A percentile compares a stretch with the other conserved stretches of the same genome.
Conservation (phyloP, 2,329 filamentous ascomycete species). For the Phoma herbarum region DNA sequence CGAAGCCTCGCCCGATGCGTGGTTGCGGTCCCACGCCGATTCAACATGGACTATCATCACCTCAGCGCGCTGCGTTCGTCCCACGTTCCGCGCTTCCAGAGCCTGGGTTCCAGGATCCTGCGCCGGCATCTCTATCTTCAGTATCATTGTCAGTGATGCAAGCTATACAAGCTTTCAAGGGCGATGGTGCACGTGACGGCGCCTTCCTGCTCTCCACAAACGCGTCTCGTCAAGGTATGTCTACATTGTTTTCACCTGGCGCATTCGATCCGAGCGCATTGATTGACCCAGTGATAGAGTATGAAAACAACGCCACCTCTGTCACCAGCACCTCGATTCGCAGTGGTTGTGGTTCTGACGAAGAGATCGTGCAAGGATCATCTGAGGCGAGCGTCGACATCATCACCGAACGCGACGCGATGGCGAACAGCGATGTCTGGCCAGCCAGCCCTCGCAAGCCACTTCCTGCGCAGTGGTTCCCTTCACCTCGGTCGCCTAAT, state of each 20-base stretch:
- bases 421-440: background rate
- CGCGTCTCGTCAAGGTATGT: background rate
- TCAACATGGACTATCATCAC: constrained; percentile 2
- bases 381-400: constrained; percentile 8
- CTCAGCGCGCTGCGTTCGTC: constrained; percentile 25
- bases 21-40: constrained; percentile 13
- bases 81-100: constrained; percentile 35
- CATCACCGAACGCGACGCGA: constrained; percentile 3
- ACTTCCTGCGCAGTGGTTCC: constrained; percentile 39
- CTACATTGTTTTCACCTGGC: background rate
- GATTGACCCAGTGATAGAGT: background rate
- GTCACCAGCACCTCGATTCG: constrained; percentile 9
- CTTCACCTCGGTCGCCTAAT: constrained; percentile 23
- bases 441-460: constrained; percentile 37
- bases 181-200: constrained; percentile 17
- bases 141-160: constrained; percentile 25
- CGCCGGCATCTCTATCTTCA: constrained; percentile 8
- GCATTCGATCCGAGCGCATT: background rate
- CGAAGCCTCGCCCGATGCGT: constrained; percentile 21
- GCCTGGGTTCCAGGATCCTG: background rate
- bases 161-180: constrained; percentile 31
- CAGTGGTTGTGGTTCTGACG: constrained; percentile 10
- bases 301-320: background rate
- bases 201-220: background rate
- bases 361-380: constrained; percentile 18